Evolutionary conservation across 2,329 filamentous ascomycete genomes (phyloP).

Genomic region (Leptographium lundbergii): DNA sequence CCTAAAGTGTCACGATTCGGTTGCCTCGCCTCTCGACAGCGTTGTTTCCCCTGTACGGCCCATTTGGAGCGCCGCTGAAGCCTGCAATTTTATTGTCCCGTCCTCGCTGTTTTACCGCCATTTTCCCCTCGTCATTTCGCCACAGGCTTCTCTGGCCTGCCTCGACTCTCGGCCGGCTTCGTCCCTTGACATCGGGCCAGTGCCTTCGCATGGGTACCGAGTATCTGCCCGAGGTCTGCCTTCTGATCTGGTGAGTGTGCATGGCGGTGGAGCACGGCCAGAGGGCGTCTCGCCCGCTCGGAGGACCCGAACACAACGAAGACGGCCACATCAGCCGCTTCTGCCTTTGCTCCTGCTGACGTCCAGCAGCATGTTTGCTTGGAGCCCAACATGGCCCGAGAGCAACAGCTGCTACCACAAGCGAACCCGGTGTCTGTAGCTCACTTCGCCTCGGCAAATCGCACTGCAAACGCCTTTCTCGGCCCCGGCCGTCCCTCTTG

Average conservation of each 20-base stretch:
- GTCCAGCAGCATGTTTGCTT: not conserved
- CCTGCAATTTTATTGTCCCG: not conserved
- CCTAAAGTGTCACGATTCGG: not conserved
- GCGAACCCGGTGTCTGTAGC: not conserved
- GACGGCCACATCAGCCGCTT: not conserved
- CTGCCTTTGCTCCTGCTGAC: not conserved
- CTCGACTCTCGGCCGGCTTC: not conserved
- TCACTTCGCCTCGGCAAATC: constrained; percentile 15
- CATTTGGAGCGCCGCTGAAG: not conserved
- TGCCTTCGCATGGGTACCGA: not conserved
- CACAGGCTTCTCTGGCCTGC: not conserved
- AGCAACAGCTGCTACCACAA: not conserved
- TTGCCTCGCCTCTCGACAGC: not conserved
- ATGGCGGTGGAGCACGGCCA: not conserved
- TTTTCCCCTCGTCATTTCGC: not conserved
- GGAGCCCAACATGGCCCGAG: not conserved
- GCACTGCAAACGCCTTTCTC: constrained; percentile 19
- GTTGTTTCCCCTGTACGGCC: not conserved
- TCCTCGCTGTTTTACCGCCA: not conserved
- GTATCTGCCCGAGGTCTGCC: not conserved
- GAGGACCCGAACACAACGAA: not conserved
- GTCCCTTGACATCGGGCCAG: not conserved
- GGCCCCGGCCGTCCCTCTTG: constrained; percentile 17
- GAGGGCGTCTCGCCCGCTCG: not conserved
- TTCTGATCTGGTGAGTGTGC: not conserved